Evolutionary conservation across 345 rosid genomes (phyloP).

Genomic region (Bretschneidera sinensis): DNA sequence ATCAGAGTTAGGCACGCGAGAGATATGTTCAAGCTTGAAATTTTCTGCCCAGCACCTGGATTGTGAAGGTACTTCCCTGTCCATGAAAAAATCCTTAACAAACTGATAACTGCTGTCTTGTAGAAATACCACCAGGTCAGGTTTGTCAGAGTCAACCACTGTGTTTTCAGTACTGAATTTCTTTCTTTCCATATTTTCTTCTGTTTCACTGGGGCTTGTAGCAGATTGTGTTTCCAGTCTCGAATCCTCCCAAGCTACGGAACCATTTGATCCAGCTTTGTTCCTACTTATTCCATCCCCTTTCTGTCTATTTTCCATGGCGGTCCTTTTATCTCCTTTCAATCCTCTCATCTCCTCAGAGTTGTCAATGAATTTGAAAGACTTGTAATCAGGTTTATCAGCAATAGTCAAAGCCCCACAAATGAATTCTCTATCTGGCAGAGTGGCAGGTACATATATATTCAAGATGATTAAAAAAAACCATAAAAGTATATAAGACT

Average conservation of each 20-base stretch:
- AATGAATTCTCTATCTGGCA: background rate
- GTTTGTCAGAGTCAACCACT: slow-evolving; percentile 9
- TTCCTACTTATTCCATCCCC: background rate
- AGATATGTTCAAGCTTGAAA: slow-evolving; percentile 4
- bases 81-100: slow-evolving; percentile 22
- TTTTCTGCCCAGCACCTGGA: slow-evolving; percentile 5
- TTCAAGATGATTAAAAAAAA: background rate
- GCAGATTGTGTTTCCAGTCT: background rate
- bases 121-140: slow-evolving; percentile 31
- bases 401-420: background rate
- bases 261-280: background rate
- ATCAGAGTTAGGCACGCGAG: slow-evolving; percentile 12
- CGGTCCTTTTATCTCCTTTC: slow-evolving; percentile 2
- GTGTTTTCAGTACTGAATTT: slow-evolving; percentile 1
- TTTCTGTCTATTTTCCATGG: background rate
- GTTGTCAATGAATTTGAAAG: slow-evolving; percentile 15
- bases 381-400: slow-evolving; percentile 13
- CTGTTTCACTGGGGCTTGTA: slow-evolving; percentile 4
- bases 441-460: too few relatives aligned
- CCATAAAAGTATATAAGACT: background rate
- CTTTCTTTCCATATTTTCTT: slow-evolving; percentile 8
- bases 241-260: slow-evolving; percentile 1
- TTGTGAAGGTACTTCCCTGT: slow-evolving; percentile 7
- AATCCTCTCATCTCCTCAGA: slow-evolving; percentile 13
- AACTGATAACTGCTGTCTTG: slow-evolving; percentile 20